Conservation (phyloP, 2,329 filamentous ascomycete genomes). For the Fusarium drepaniforme region DNA sequence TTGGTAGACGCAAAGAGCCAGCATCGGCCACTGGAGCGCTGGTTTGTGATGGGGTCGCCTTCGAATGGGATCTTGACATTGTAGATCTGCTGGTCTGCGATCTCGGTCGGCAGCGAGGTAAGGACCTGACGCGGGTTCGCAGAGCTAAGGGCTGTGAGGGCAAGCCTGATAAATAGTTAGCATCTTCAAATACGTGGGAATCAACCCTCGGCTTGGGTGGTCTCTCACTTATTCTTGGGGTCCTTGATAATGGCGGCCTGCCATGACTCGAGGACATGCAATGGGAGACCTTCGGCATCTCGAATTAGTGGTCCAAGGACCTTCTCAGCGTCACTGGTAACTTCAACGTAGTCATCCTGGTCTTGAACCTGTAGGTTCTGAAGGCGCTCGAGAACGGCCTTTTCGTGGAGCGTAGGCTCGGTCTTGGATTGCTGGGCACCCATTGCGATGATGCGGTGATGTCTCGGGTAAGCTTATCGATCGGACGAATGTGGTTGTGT, state of each 20-base stretch:
- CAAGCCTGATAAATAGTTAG: constrained; percentile 66
- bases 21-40: constrained; percentile 84
- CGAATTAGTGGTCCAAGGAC: constrained; percentile 22
- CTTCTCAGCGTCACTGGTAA: constrained; percentile 55
- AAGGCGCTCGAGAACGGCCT: constrained; percentile 59
- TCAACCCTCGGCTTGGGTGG: background rate
- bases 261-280: constrained; percentile 67
- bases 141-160: constrained; percentile 77
- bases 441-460: constrained; percentile 49
- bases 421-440: constrained; percentile 59
- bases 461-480: background rate
- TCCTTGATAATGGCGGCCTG: constrained; percentile 72
- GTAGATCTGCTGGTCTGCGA: constrained; percentile 83
- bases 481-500: background rate
- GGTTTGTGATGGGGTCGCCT: constrained; percentile 86
- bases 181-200: background rate
- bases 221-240: constrained; percentile 71
- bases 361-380: constrained; percentile 60
- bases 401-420: constrained; percentile 51
- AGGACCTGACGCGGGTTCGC: constrained; percentile 76
- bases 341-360: constrained; percentile 65
- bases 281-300: constrained; percentile 61
- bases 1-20: constrained; percentile 96
- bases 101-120: constrained; percentile 70
- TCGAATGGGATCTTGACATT: constrained; percentile 86